Evolutionary conservation across 2,329 filamentous ascomycete species (phyloP).

Genomic region (Acephala macrosclerotiorum): DNA sequence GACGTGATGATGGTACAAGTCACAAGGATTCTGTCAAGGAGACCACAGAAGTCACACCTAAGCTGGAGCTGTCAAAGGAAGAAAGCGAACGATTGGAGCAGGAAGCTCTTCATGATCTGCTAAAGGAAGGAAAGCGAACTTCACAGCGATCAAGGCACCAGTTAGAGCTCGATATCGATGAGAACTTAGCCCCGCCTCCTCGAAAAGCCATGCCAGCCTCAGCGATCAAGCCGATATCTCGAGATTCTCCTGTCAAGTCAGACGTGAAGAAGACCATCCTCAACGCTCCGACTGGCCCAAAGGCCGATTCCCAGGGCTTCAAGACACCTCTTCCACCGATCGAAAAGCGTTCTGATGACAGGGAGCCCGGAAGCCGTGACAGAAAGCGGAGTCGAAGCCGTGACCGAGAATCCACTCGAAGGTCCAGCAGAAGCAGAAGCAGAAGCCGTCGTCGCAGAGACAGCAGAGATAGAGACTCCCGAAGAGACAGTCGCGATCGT

Average conservation of each 20-base stretch:
- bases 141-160: conserved; percentile 43
- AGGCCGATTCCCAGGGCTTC: conserved; percentile 24
- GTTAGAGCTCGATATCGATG: conserved; percentile 44
- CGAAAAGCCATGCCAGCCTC: conserved; percentile 43
- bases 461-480: conserved; percentile 37
- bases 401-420: conserved; percentile 37
- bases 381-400: conserved; percentile 37
- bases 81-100: conserved; percentile 44
- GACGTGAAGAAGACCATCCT: conserved; percentile 39
- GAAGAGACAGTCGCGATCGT: conserved; percentile 39
- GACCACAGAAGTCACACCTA: conserved; percentile 27
- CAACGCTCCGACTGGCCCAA: conserved; percentile 31
- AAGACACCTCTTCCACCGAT: conserved; percentile 30
- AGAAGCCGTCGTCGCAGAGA: conserved; percentile 35
- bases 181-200: conserved; percentile 44
- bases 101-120: conserved; percentile 44
- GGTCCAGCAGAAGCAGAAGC: conserved; percentile 37
- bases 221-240: conserved; percentile 44
- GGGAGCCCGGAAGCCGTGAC: conserved; percentile 21
- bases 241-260: conserved; percentile 38
- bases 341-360: conserved; percentile 23
- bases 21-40: conserved; percentile 29
- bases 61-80: conserved; percentile 42
- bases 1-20: conserved; percentile 34
- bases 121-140: conserved; percentile 43